Percentiles rank a stretch among this genome's conserved stretches.
These are phyloP conservation scores for Sicyos baderoa DNA, from an alignment of 306 rosid species.

Conservation along the genomic window DNA sequence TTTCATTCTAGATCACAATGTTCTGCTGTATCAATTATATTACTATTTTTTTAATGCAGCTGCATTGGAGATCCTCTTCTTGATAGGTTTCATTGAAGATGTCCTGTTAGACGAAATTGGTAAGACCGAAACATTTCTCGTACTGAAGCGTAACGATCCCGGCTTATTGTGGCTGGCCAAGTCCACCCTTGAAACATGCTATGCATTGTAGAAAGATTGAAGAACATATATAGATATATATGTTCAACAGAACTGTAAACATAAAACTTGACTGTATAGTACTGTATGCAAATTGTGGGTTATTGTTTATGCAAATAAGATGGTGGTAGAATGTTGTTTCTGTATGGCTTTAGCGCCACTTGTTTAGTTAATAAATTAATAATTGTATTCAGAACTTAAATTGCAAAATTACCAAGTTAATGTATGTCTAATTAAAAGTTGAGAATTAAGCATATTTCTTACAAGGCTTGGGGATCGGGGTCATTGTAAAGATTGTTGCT, in stretches of 20 bases:
- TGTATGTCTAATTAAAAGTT: neutral
- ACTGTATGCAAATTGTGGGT: constrained; percentile 1
- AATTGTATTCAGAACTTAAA: neutral
- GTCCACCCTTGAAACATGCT: constrained; percentile 60
- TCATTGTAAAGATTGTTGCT: no score
- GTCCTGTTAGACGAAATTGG: constrained; percentile 52
- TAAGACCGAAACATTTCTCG: constrained; percentile 57
- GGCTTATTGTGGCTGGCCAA: constrained; percentile 93
- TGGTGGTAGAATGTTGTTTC: neutral
- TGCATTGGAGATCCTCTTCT: constrained; percentile 62
- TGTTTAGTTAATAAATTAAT: neutral
- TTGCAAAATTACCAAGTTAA: no score
- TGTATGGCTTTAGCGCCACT: neutral
- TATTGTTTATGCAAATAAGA: neutral
- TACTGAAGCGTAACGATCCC: constrained; percentile 83
- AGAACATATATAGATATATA: neutral
- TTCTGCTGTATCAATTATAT: neutral
- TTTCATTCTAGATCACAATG: neutral
- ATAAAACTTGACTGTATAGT: neutral
- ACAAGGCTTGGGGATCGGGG: no score
- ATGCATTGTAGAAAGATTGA: constrained; percentile 31
- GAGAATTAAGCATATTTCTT: neutral
- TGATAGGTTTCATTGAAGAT: constrained; percentile 73
- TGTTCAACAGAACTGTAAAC: neutral
- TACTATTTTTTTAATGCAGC: constrained; percentile 35